Percentiles rank a stretch among this genome's conserved stretches.
Conservation (phyloP, 306 rosid genomes). For the Cucurbita maxima region DNA sequence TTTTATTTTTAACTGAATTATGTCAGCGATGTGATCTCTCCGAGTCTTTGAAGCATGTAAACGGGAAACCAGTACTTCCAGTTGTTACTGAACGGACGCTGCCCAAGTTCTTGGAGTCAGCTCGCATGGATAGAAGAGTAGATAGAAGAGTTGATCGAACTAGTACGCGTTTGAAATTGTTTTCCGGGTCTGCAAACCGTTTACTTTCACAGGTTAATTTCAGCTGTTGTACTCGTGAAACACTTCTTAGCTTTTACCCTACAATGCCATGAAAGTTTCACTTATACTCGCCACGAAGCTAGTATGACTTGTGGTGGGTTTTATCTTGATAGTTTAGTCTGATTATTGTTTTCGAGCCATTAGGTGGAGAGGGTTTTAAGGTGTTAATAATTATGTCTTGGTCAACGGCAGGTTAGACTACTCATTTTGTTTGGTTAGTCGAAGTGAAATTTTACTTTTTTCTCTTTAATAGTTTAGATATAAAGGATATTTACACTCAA, state of each 20-base stretch:
- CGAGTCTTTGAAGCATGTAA: conserved; percentile 27
- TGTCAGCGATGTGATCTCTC: conserved; percentile 53
- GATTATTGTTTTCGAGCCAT: neutral
- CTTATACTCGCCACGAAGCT: neutral
- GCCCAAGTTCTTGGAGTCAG: conserved; percentile 77
- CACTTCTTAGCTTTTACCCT: neutral
- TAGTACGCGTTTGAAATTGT: conserved; percentile 44
- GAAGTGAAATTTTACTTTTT: neutral
- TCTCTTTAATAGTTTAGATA: neutral
- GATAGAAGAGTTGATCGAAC: conserved; percentile 22
- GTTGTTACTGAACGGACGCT: conserved; percentile 47
- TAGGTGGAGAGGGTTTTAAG: neutral
- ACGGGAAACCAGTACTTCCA: conserved; percentile 64
- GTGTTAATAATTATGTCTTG: neutral
- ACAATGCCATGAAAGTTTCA: neutral
- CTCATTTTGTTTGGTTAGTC: neutral
- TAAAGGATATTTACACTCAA: neutral
- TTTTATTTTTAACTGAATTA: neutral
- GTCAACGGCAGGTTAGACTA: neutral
- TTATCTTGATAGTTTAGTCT: neutral
- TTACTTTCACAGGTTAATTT: conserved; percentile 58
- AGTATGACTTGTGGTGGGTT: neutral
- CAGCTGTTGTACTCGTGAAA: neutral
- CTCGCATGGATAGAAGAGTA: conserved; percentile 30
- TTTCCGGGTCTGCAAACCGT: conserved; percentile 88